phyloP scores from a whole-genome alignment of 805 yeast genomes.

The Wickerhamiella lipophila region DNA sequence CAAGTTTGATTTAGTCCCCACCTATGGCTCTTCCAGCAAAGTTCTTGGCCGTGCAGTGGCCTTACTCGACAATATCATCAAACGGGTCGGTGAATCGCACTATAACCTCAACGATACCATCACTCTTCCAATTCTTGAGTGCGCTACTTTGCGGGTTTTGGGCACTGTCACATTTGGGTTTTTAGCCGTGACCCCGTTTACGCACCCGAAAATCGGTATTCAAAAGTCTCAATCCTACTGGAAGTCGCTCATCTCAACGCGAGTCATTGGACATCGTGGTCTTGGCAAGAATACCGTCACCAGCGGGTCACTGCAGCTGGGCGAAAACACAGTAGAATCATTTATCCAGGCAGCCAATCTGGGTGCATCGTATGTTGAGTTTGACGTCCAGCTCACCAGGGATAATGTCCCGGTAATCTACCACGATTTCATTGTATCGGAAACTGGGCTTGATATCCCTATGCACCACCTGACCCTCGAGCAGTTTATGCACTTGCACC shows the following conservation, averaged over 20 bases:
- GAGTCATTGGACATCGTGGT: conserved; percentile 94
- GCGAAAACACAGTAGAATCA: conserved; percentile 90
- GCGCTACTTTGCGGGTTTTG: conserved; percentile 55
- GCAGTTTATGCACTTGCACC: conserved; percentile 42
- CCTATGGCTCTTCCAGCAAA: conserved; percentile 40
- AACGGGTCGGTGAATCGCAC: conserved; percentile 24
- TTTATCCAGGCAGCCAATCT: conserved; percentile 92
- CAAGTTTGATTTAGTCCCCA: conserved; percentile 79
- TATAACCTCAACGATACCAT: conserved; percentile 53
- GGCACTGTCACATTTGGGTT: conserved; percentile 71
- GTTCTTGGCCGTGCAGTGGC: conserved; percentile 80
- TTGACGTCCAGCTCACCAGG: conserved; percentile 89
- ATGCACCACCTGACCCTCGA: conserved; percentile 87
- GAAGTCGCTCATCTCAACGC: conserved; percentile 75
- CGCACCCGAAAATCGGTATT: conserved; percentile 54
- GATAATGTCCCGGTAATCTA: conserved; percentile 86
- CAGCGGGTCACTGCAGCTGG: conserved; percentile 71
- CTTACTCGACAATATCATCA: conserved; percentile 44
- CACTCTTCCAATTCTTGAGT: conserved; percentile 65
- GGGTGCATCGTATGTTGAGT: conserved; percentile 94
- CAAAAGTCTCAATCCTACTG: conserved; percentile 67
- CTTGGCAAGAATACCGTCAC: conserved; percentile 72
- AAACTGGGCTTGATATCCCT: conserved; percentile 90
- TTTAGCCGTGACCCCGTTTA: conserved; percentile 56
- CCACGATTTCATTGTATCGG: conserved; percentile 90